A percentile compares a stretch with the other conserved stretches of the same genome.
Evolutionary conservation across 352 stramenopile genomes (phyloP).

Genomic region (Globisporangium abappressorium): DNA sequence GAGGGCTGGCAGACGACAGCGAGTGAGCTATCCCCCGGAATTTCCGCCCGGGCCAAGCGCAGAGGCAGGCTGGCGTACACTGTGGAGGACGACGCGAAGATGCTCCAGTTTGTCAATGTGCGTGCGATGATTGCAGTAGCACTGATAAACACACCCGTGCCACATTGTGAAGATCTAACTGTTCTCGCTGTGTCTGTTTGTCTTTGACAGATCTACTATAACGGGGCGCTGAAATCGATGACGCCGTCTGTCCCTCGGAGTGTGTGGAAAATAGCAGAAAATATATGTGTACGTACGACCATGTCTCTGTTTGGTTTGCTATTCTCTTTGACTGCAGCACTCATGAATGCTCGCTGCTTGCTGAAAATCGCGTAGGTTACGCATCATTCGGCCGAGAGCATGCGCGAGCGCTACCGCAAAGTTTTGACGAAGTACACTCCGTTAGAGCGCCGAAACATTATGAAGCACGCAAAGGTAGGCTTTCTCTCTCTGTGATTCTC

Average conservation of each 20-base stretch:
- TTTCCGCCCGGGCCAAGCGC: slow-evolving; percentile 9
- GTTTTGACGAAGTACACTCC: slow-evolving; percentile 34
- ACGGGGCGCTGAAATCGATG: slow-evolving; percentile 14
- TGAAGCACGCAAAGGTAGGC: slow-evolving; percentile 28
- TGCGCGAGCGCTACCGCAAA: slow-evolving; percentile 58
- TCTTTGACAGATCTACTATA: slow-evolving; percentile 2
- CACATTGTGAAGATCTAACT: not conserved
- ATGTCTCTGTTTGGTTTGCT: not conserved
- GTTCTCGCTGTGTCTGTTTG: not conserved
- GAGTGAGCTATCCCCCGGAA: not conserved
- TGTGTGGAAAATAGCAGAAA: slow-evolving; percentile 33
- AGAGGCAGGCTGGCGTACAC: slow-evolving; percentile 28
- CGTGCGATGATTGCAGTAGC: not conserved
- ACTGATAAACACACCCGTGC: not conserved
- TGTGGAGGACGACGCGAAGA: slow-evolving; percentile 36
- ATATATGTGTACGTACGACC: not conserved
- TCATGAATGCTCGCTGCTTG: not conserved
- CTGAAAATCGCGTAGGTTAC: slow-evolving; percentile 25
- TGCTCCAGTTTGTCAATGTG: slow-evolving; percentile 44
- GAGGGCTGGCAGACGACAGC: not conserved
- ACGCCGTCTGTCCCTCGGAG: slow-evolving; percentile 13
- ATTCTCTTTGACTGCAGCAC: not conserved
- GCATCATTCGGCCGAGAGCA: slow-evolving; percentile 34
- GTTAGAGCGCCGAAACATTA: slow-evolving; percentile 28
- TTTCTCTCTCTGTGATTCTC: not conserved